Evolutionary conservation across 2,329 filamentous ascomycete genomes (phyloP).

Genomic region (Coniochaeta pulveracea): DNA sequence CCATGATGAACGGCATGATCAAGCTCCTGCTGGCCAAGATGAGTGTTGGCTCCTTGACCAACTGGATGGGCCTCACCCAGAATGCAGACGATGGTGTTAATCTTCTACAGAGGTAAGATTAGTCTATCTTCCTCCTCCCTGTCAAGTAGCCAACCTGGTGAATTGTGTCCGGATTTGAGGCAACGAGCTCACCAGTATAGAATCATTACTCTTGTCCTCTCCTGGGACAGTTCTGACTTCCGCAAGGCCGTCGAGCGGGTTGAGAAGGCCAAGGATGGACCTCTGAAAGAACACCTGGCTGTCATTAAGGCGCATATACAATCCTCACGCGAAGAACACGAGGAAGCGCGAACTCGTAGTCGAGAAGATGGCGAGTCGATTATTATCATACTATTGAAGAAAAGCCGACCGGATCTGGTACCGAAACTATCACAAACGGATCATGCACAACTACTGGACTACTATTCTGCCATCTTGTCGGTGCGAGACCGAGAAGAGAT

Average conservation of each 20-base stretch:
- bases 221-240: slow-evolving; percentile 63
- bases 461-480: slow-evolving; percentile 58
- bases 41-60: slow-evolving; percentile 61
- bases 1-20: slow-evolving; percentile 70
- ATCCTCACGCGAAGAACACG: slow-evolving; percentile 39
- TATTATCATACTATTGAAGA: slow-evolving; percentile 51
- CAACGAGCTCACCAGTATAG: slow-evolving; percentile 24
- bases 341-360: slow-evolving; percentile 46
- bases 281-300: slow-evolving; percentile 48
- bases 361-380: slow-evolving; percentile 44
- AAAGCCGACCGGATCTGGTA: slow-evolving; percentile 31
- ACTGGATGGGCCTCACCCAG: slow-evolving; percentile 65
- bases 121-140: background rate
- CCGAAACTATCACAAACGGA: slow-evolving; percentile 43
- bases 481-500: slow-evolving; percentile 66
- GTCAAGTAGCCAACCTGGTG: background rate
- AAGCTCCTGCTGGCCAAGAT: slow-evolving; percentile 66
- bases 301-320: slow-evolving; percentile 48
- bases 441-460: slow-evolving; percentile 55
- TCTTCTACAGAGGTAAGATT: slow-evolving; percentile 50
- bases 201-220: slow-evolving; percentile 62
- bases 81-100: slow-evolving; percentile 72
- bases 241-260: slow-evolving; percentile 53
- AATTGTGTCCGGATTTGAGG: no score
- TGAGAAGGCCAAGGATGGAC: slow-evolving; percentile 47